phyloP scores from a whole-genome alignment of 2,329 filamentous ascomycete species.

The Fusarium chlamydosporum region DNA sequence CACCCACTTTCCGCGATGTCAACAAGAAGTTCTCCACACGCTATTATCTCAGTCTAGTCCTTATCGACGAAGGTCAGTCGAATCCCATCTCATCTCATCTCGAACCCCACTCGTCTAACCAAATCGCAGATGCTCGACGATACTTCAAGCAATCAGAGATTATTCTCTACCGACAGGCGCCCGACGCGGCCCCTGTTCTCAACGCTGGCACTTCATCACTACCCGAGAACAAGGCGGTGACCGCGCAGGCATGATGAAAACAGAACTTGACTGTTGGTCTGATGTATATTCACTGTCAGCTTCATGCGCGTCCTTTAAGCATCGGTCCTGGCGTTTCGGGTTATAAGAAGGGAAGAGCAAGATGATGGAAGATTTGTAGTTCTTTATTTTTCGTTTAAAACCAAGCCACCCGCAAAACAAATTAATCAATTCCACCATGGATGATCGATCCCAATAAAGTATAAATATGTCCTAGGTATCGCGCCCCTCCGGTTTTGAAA shows the following conservation, averaged over 20 bases:
- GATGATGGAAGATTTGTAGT: constrained; percentile 47
- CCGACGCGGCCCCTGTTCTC: constrained; percentile 62
- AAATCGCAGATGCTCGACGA: constrained; percentile 82
- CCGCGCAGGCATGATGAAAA: constrained; percentile 49
- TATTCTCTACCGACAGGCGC: constrained; percentile 89
- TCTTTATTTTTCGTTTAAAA: constrained; percentile 41
- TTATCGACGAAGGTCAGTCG: constrained; percentile 88
- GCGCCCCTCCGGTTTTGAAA: constrained; percentile 48
- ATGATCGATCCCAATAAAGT: constrained; percentile 45
- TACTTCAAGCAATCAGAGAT: constrained; percentile 99
- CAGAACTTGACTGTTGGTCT: constrained; percentile 23
- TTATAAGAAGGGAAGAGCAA: constrained; percentile 49
- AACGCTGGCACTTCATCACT: constrained; percentile 59
- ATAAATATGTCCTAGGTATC: constrained; percentile 52
- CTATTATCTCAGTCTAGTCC: constrained; percentile 95
- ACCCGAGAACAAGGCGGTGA: constrained; percentile 62
- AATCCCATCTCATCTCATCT: not conserved
- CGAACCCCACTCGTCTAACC: constrained; percentile 34
- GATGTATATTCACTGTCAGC: constrained; percentile 48
- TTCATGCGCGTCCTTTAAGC: constrained; percentile 55
- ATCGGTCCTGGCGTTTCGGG: constrained; percentile 58
- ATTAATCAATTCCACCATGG: constrained; percentile 48
- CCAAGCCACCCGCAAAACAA: constrained; percentile 40
- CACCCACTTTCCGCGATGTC: constrained; percentile 97
- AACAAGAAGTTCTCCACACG: constrained; percentile 99